Evolutionary conservation across 1,284 basidiomycete species (phyloP), one percentile per base, ranked within the genome.

Genomic region (Psilocybe mexicana): DNA sequence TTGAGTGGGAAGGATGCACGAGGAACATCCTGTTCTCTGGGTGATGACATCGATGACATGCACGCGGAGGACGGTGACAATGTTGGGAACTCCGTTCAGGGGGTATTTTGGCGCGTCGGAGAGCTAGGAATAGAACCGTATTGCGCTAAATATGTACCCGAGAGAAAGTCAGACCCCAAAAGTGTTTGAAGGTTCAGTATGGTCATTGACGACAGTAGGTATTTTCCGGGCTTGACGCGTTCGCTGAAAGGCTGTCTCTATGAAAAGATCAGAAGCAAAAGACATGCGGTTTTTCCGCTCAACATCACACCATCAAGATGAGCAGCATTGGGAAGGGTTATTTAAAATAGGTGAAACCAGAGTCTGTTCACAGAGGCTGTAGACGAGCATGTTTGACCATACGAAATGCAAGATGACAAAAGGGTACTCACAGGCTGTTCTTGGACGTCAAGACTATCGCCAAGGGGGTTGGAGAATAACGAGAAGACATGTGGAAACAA

Each of bases 261-360:
- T 52, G 58, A 54, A 57, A 59, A 62, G 58, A 61, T 61, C 52
- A 59, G 58, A 59, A 62, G 61, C 55, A 55, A 46, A 52, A 47
- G 28, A 52, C 61, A 59, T 55, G 58, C 58, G 61, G 61, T 58
- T 44, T 58, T 46, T 24, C 24, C 43, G 42, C 28, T 18, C n/a
- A 26, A 25, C 47, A 54, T 59, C 51, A 51, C 52, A 43, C 57
- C 52, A 58, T 54, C 52, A 54, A 50, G 48, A 43, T 52, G 50
- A 26, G 44, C 44, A 52, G 18, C 51, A 30, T 40, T 38, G 12
- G 51, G 55, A 51, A 56, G 55, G 33, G 33, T 14, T 12, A 35
- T 45, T 49, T 56, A 45, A 52, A 43, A 50, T 56, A 51, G 54
- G 47, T 49, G 48, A 49, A 56, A 49, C 49, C 33, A 33, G 30